phyloP scores from a whole-genome alignment of 306 rosid genomes.

The Sphenostylis stenocarpa region DNA sequence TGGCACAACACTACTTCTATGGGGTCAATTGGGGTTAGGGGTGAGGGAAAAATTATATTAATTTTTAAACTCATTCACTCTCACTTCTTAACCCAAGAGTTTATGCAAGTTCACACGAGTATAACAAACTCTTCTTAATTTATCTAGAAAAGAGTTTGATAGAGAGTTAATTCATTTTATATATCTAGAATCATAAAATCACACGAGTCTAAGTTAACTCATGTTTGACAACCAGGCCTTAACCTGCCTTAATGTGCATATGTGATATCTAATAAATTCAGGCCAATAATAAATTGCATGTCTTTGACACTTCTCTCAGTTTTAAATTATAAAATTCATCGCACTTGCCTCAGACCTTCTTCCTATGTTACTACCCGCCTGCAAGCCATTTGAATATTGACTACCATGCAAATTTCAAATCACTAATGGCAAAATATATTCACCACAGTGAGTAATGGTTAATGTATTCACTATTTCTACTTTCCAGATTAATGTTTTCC shows the following conservation, averaged over 20 bases:
- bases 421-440: constrained; percentile 9
- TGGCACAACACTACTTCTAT: neutral
- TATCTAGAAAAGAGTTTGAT: neutral
- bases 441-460: neutral
- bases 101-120: neutral
- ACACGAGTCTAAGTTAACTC: neutral
- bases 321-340: constrained; percentile 27
- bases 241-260: constrained; percentile 12
- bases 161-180: neutral
- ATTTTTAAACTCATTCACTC: neutral
- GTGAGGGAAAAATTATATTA: neutral
- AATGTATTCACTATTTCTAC: neutral
- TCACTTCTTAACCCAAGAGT: neutral
- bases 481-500: neutral
- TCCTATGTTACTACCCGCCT: constrained; percentile 24
- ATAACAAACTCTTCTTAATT: neutral
- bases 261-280: neutral
- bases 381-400: constrained; percentile 31
- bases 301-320: neutral
- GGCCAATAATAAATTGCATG: neutral
- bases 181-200: neutral
- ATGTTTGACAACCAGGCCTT: neutral
- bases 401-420: neutral
- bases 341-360: constrained; percentile 19
- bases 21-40: neutral